A percentile compares a stretch with the other conserved stretches of the same genome.
These are phyloP conservation scores for Lachnellula hyalina DNA, from an alignment of 2,329 filamentous ascomycete species.

Conservation along the genomic window DNA sequence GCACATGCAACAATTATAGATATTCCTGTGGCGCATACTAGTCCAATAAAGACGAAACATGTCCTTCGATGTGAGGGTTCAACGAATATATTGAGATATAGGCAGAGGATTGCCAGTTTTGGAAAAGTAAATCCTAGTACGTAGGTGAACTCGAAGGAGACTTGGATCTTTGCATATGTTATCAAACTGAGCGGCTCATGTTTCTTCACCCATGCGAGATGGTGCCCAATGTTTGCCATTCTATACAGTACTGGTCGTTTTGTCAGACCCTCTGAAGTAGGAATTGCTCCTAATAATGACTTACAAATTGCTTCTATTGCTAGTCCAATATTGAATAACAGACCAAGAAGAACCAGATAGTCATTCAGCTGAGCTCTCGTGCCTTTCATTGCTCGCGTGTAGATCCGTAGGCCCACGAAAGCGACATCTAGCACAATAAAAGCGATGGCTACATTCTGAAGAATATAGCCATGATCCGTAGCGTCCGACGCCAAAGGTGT, in stretches of 20 bases:
- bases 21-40: background rate
- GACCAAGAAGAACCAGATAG: background rate
- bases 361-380: background rate
- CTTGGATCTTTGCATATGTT: background rate
- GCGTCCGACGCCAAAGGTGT: background rate
- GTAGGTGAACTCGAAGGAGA: background rate
- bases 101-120: background rate
- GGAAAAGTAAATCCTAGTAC: background rate
- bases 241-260: background rate
- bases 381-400: background rate
- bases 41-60: background rate
- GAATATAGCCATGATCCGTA: background rate
- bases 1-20: background rate
- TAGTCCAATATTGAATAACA: background rate
- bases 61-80: background rate
- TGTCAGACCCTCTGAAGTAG: background rate
- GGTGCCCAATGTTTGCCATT: background rate
- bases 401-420: background rate
- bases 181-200: background rate
- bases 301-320: background rate
- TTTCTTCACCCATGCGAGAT: background rate
- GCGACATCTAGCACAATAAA: background rate
- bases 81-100: background rate
- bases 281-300: background rate
- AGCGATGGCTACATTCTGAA: conserved; percentile 1